Evolutionary conservation across 1,139 yeast genomes (phyloP).

Genomic region (Geotrichum klebahnii): DNA sequence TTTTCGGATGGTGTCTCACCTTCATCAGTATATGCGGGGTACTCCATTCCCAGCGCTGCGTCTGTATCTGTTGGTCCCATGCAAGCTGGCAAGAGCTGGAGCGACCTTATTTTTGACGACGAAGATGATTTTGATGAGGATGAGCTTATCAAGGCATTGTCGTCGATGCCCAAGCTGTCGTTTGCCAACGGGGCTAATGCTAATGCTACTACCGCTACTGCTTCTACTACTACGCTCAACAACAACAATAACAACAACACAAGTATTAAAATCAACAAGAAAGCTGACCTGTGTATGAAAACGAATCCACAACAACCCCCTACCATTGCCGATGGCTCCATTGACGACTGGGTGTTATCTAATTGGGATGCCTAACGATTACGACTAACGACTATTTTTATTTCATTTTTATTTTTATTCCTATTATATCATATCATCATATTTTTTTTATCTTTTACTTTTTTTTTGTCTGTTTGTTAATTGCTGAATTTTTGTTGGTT

Average conservation of each 20-base stretch:
- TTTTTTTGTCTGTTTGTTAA: not conserved
- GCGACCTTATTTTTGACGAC: conserved; percentile 27
- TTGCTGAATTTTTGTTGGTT: not conserved
- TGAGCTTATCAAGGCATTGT: conserved; percentile 7
- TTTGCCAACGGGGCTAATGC: not conserved
- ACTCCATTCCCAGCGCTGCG: conserved; percentile 7
- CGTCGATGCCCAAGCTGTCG: not conserved
- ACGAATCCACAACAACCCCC: too few species aligned
- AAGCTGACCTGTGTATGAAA: not conserved
- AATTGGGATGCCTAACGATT: too few species aligned
- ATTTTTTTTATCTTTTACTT: not conserved
- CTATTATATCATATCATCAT: too few species aligned
- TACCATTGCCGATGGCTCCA: too few species aligned
- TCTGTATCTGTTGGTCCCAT: conserved; percentile 10
- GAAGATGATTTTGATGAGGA: conserved; percentile 10
- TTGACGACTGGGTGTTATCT: too few species aligned
- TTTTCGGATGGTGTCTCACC: conserved; percentile 10
- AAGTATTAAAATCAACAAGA: not conserved
- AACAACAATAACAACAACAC: not conserved
- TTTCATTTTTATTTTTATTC: too few species aligned
- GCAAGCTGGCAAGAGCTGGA: conserved; percentile 36
- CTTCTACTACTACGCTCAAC: not conserved
- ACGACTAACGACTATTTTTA: not conserved
- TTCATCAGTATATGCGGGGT: conserved; percentile 12
- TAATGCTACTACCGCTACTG: not conserved